These are phyloP conservation scores for Emericellopsis cladophorae DNA, from an alignment of 2,329 filamentous ascomycete genomes.

Conservation along the genomic window DNA sequence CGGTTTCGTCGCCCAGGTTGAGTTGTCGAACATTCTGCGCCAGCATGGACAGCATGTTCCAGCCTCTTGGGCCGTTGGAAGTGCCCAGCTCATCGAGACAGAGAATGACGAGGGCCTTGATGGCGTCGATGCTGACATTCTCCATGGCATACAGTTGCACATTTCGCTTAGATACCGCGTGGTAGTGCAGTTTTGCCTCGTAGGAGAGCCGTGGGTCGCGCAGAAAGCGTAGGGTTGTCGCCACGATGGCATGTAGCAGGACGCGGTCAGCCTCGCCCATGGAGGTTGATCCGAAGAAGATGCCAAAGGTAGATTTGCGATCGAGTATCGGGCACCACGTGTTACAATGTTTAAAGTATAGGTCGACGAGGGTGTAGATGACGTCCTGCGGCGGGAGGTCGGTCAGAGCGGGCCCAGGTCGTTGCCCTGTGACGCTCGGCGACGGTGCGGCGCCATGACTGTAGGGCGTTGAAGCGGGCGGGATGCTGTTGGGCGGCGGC, in stretches of 20 bases:
- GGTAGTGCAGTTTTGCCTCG: conserved; percentile 23
- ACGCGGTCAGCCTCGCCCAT: conserved; percentile 25
- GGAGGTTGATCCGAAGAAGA: conserved; percentile 26
- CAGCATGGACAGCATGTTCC: conserved; percentile 26
- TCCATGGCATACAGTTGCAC: conserved; percentile 30
- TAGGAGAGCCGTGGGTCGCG: conserved; percentile 23
- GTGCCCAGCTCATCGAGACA: conserved; percentile 27
- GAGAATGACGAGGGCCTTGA: conserved; percentile 26
- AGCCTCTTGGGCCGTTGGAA: conserved; percentile 26
- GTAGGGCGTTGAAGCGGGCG: not conserved
- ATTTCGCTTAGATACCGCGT: conserved; percentile 22
- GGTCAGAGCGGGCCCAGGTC: conserved; percentile 8
- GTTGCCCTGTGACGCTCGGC: not conserved
- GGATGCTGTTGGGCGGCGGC: not conserved
- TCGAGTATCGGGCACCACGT: conserved; percentile 40
- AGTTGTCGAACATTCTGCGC: conserved; percentile 25
- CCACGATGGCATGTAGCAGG: conserved; percentile 28
- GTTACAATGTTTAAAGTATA: conserved; percentile 53
- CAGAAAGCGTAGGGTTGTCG: conserved; percentile 26
- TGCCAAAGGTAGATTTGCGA: conserved; percentile 25
- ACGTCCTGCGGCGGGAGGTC: conserved; percentile 48
- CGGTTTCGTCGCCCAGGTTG: conserved; percentile 23
- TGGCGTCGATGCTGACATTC: conserved; percentile 22
- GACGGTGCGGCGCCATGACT: not conserved
- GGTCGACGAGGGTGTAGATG: conserved; percentile 44